phyloP scores from a whole-genome alignment of 2,329 filamentous ascomycete genomes.

The Diaporthe vaccinii region DNA sequence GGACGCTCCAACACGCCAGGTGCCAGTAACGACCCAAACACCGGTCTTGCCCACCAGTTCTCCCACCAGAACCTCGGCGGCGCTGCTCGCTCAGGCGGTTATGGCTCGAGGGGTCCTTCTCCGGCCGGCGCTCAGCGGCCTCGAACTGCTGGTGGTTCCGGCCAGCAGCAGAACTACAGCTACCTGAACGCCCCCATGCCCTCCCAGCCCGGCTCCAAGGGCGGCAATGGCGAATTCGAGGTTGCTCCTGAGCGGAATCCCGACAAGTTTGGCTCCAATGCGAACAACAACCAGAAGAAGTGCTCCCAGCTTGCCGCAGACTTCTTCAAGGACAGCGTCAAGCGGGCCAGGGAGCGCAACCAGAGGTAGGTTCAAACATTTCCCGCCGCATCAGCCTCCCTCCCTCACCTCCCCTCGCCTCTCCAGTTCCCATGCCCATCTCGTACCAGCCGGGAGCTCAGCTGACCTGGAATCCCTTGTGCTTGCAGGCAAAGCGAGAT shows the following conservation, averaged over 20 bases:
- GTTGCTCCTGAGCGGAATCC: slow-evolving; percentile 88
- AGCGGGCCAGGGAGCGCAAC: slow-evolving; percentile 94
- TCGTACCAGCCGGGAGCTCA: not conserved
- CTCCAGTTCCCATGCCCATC: not conserved
- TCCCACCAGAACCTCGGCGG: slow-evolving; percentile 93
- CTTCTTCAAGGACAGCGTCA: slow-evolving; percentile 99
- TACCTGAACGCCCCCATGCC: slow-evolving; percentile 80
- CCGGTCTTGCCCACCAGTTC: slow-evolving; percentile 94
- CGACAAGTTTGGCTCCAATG: slow-evolving; percentile 77
- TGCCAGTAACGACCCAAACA: slow-evolving; percentile 83
- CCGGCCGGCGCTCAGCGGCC: slow-evolving; percentile 76
- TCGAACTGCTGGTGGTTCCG: slow-evolving; percentile 81
- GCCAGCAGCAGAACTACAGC: slow-evolving; percentile 72
- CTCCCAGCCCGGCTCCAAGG: slow-evolving; percentile 63
- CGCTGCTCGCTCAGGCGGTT: slow-evolving; percentile 77
- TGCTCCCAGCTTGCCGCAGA: slow-evolving; percentile 81
- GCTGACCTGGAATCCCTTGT: not conserved
- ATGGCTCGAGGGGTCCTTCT: slow-evolving; percentile 76
- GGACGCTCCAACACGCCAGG: slow-evolving; percentile 70
- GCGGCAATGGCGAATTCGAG: slow-evolving; percentile 77
- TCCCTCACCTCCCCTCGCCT: not conserved
- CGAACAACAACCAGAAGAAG: slow-evolving; percentile 79
- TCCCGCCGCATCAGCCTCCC: not conserved
- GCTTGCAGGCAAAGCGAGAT: slow-evolving; percentile 85
- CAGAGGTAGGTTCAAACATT: slow-evolving; percentile 75